Evolutionary conservation across 805 yeast species (phyloP), one percentile per base, ranked within the genome.

Genomic region (Metschnikowia lunata): DNA sequence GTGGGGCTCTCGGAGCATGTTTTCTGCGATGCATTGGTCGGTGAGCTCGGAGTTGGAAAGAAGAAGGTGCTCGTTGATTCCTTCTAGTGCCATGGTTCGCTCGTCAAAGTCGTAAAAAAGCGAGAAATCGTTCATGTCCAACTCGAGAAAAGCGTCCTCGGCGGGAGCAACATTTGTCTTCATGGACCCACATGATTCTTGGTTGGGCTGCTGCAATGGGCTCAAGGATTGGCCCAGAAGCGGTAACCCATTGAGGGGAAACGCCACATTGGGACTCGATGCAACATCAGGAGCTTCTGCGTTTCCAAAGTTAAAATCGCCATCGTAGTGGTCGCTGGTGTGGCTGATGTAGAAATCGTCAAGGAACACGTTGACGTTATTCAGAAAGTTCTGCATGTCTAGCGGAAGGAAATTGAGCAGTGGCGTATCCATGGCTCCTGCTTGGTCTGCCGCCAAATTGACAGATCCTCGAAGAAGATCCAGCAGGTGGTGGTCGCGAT

Each of bases 341-440:
- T 43, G 39, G 30, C 30, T 31, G 26, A 57, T 60, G 45, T 56
- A 58, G 45, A 67, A 60, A 43, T 66, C 72, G 43, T 55, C 61
- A 10, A 69, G 67, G 42, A 68, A 55, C 13, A 58, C 32, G 35
- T 58, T 56, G 14, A 72, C 74, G 43, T 67, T 71, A 43, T 63
- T 64, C 39, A 60, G 64, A 33, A 69, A 42, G 32, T 45, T 48
- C 32, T 50, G 49, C 51, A 62, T 49, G 31, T 56, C 52, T 23
- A 29, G 15, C 30, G 30, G 38, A 31, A 32, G 26, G 36, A 36
- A 36, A 11, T 28, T 13, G 34, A 30, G 42, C 40, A 18, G 18
- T 30, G 11, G 32, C 41, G 18, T 29, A 8, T 26, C 12, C 37
- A 23, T 23, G 30, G 8, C 8, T 11, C 5, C 26, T 26, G 26